Evolutionary conservation across 78 protist species (phyloP), one percentile per base, ranked within the genome.

Genomic region (Fonticula alba): DNA sequence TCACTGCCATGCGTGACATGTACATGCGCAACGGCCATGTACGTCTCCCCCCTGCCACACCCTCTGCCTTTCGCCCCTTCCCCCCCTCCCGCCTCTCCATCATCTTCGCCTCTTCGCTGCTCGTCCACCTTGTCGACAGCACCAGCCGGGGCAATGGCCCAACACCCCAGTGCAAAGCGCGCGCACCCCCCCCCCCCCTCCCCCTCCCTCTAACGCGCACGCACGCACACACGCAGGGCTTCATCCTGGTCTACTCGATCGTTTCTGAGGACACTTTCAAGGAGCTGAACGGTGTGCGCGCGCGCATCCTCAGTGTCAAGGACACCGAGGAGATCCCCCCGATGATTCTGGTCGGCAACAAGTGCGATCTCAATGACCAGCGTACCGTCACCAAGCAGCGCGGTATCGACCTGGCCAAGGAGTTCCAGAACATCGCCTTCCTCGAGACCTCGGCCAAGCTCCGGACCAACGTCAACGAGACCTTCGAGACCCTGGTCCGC

Each of bases 171-270:
- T n/a, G n/a, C n/a, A n/a, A n/a, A n/a, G n/a, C n/a, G n/a, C n/a
- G n/a, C n/a, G n/a, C n/a, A n/a, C n/a, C n/a, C n/a, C n/a, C n/a
- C n/a, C n/a, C n/a, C n/a, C n/a, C n/a, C n/a, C n/a, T n/a, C n/a
- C n/a, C n/a, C n/a, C n/a, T n/a, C n/a, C n/a, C n/a, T n/a, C n/a
- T n/a, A n/a, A n/a, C n/a, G n/a, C n/a, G n/a, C n/a, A n/a, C n/a
- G n/a, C n/a, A n/a, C n/a, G n/a, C n/a, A n/a, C n/a, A n/a, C n/a
- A n/a, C n/a, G n/a, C n/a, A n/a, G 58, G 93, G 85, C 17, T 87
- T 87, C 64, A 57, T 81, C 29, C 60, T 87, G 14, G 93, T 81
- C 46, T 87, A 82, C 70, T 55, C 82, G 31, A 76, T 86, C 64
- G 78, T 77, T 26, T 63, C 71, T 17, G 72, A 73, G 43, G 65